Conservation (phyloP, 345 rosid genomes). For the Murraya koenigii region DNA sequence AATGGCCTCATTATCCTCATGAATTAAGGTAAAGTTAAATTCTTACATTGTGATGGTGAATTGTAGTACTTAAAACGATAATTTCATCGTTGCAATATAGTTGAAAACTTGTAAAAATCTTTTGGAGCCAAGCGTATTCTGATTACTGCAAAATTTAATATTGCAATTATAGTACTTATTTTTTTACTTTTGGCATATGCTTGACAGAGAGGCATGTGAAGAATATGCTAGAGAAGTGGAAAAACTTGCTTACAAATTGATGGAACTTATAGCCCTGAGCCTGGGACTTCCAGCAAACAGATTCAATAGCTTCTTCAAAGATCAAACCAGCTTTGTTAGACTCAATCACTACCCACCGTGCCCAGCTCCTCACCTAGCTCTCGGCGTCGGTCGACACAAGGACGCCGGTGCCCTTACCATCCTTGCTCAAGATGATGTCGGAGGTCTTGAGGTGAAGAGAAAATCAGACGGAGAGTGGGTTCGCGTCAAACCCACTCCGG, state of each 20-base stretch:
- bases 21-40: neutral
- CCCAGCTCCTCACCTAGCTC: constrained; percentile 32
- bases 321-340: constrained; percentile 23
- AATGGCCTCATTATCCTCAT: constrained; percentile 24
- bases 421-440: constrained; percentile 34
- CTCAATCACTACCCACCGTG: constrained; percentile 41
- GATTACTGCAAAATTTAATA: neutral
- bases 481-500: constrained; percentile 19
- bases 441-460: constrained; percentile 35
- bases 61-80: no score
- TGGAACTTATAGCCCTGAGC: constrained; percentile 37
- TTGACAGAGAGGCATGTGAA: constrained; percentile 52
- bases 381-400: constrained; percentile 36
- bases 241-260: constrained; percentile 45
- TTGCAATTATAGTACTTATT: no score
- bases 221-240: constrained; percentile 42
- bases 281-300: constrained; percentile 27
- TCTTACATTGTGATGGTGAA: neutral
- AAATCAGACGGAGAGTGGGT: constrained; percentile 38
- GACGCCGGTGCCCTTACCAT: constrained; percentile 29
- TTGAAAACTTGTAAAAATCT: neutral
- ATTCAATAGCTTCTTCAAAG: constrained; percentile 29
- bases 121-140: neutral
- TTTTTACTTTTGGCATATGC: neutral
- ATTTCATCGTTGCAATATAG: no score